Conservation (phyloP, 2,329 filamentous ascomycete genomes). For the Tolypocladium paradoxum region DNA sequence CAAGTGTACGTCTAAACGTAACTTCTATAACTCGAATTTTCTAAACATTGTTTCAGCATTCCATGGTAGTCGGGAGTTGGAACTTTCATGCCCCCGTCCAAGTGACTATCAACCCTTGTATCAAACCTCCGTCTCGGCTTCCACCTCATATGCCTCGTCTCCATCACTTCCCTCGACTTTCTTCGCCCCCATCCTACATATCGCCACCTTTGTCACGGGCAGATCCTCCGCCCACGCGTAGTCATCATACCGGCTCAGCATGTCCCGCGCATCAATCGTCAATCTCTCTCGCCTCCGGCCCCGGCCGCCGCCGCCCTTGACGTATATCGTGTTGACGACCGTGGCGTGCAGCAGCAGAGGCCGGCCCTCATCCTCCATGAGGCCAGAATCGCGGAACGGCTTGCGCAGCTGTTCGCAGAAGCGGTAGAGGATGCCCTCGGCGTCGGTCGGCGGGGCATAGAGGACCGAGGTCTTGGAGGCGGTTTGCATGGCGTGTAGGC, state of each 20-base stretch:
- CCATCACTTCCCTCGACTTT: constrained; percentile 39
- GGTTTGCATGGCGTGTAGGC: constrained; percentile 51
- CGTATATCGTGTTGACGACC: constrained; percentile 76
- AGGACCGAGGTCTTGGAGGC: constrained; percentile 48
- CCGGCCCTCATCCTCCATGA: constrained; percentile 47
- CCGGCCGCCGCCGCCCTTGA: constrained; percentile 27
- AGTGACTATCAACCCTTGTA: too few species aligned
- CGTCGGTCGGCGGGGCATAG: constrained; percentile 51
- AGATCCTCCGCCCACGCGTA: constrained; percentile 63
- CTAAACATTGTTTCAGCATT: too few species aligned
- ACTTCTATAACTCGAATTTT: too few species aligned
- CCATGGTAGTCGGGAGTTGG: too few species aligned
- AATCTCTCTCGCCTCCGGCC: constrained; percentile 25
- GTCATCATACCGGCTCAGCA: constrained; percentile 50
- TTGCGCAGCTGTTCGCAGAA: constrained; percentile 48
- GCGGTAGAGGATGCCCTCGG: constrained; percentile 33
- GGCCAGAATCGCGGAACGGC: constrained; percentile 41
- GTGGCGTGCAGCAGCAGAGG: constrained; percentile 74
- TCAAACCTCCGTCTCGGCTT: constrained; percentile 32
- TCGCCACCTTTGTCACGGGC: constrained; percentile 57
- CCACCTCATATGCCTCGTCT: constrained; percentile 43
- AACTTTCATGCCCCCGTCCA: too few species aligned
- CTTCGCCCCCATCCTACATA: constrained; percentile 84
- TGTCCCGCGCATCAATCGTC: constrained; percentile 41
- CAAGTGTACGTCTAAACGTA: too few species aligned